Evolutionary conservation across 176 grass and related monocot species (phyloP).

Genomic region (Dactylis glomerata): DNA sequence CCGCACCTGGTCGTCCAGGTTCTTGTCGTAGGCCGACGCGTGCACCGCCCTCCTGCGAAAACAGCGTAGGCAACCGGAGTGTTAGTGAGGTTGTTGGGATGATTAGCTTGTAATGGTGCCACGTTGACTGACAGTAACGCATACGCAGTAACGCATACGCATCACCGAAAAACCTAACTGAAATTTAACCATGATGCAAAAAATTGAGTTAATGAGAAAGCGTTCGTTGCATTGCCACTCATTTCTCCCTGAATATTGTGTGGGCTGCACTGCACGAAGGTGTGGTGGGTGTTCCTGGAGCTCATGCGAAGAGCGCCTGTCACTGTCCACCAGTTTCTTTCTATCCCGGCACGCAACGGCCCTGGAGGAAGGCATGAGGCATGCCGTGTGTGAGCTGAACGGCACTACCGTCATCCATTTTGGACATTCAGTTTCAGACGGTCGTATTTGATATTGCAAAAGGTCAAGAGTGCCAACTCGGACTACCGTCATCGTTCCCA

Average conservation of each 20-base stretch:
- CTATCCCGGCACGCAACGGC: too few relatives aligned
- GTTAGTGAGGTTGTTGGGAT: too few relatives aligned
- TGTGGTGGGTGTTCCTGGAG: background rate
- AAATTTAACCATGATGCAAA: background rate
- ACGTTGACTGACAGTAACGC: background rate
- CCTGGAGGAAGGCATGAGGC: background rate
- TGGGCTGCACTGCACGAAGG: background rate
- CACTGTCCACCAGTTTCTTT: background rate
- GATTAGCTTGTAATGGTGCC: background rate
- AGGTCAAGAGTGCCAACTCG: background rate
- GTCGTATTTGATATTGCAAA: background rate
- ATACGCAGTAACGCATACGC: too few relatives aligned
- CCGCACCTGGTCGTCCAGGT: conserved; percentile 75
- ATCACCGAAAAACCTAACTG: background rate
- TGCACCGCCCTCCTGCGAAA: conserved; percentile 58
- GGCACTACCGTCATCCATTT: too few relatives aligned
- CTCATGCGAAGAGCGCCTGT: background rate
- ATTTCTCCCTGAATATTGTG: too few relatives aligned
- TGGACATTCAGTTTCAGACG: too few relatives aligned
- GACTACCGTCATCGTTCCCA: background rate
- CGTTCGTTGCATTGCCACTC: too few relatives aligned
- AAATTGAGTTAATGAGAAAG: background rate
- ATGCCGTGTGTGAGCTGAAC: background rate
- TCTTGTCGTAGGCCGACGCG: conserved; percentile 88
- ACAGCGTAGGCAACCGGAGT: background rate